Conservation (phyloP, 2,329 filamentous ascomycete genomes). For the Diaporthe citrichinensis region DNA sequence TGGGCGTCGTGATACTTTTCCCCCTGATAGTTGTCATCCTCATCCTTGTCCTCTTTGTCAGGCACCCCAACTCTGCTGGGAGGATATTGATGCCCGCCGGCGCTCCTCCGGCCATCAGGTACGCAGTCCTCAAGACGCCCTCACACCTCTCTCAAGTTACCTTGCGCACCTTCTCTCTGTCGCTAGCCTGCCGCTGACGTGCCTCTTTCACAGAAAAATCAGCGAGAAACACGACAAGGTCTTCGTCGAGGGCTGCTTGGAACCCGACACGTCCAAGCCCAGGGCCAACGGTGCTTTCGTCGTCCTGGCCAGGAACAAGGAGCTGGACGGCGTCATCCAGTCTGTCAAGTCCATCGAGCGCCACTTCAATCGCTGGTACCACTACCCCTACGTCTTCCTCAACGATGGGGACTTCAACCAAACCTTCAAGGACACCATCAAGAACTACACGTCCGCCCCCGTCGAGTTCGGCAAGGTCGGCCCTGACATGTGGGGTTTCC, state of each 20-base stretch:
- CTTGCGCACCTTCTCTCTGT: background rate
- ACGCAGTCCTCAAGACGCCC: conserved; percentile 51
- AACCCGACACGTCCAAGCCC: conserved; percentile 82
- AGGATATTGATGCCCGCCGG: conserved; percentile 90
- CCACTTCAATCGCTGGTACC: conserved; percentile 99
- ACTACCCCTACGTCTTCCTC: conserved; percentile 98
- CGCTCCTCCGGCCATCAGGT: conserved; percentile 91
- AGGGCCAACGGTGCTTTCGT: conserved; percentile 96
- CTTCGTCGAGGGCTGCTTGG: conserved; percentile 90
- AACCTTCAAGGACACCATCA: conserved; percentile 88
- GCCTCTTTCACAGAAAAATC: conserved; percentile 79
- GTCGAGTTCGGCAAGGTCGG: conserved; percentile 97
- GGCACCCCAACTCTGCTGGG: conserved; percentile 86
- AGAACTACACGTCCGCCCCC: conserved; percentile 87
- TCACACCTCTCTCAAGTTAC: background rate
- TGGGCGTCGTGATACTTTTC: conserved; percentile 93
- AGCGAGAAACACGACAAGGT: conserved; percentile 98
- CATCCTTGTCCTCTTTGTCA: conserved; percentile 90
- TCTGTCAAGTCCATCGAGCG: conserved; percentile 98
- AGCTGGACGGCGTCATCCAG: conserved; percentile 94
- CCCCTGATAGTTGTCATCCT: conserved; percentile 91
- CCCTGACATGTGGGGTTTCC: conserved; percentile 93
- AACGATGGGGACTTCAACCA: conserved; percentile 98
- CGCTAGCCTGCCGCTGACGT: background rate
- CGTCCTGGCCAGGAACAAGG: conserved; percentile 94